Evolutionary conservation across 495 filamentous ascomycete genomes (phyloP).

Genomic region (Eremomyces bilateralis): DNA sequence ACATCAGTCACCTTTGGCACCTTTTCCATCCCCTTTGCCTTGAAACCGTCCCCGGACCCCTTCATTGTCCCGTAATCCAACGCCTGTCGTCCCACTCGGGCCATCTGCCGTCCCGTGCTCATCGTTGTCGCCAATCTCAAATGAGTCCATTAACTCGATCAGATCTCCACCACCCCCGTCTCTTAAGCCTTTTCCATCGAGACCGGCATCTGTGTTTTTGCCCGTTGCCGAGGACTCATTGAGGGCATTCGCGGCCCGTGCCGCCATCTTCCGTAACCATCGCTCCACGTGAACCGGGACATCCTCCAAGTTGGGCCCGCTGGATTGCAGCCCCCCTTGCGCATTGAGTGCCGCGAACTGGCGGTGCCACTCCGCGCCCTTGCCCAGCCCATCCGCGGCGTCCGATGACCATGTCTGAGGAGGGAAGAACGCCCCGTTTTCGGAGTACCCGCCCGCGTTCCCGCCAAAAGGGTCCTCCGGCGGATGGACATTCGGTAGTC

Average conservation of each 20-base stretch:
- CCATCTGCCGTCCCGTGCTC: conserved; percentile 4
- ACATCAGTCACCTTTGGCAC: too few species aligned
- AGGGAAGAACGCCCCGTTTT: too few species aligned
- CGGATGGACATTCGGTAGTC: conserved; percentile 48
- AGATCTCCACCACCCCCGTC: conserved; percentile 38
- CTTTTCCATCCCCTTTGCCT: too few species aligned
- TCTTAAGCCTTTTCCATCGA: conserved; percentile 17
- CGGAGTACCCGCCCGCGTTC: too few species aligned
- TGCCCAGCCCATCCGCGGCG: too few species aligned
- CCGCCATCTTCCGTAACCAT: conserved; percentile 67
- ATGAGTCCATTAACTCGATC: conserved; percentile 60
- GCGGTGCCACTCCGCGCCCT: too few species aligned
- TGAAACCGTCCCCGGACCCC: neutral
- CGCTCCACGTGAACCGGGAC: conserved; percentile 69
- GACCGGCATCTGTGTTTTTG: conserved; percentile 8
- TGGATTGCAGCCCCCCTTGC: too few species aligned
- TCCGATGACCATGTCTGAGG: too few species aligned
- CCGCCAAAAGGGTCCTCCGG: conserved; percentile 18
- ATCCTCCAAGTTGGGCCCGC: conserved; percentile 40
- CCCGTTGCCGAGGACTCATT: conserved; percentile 23
- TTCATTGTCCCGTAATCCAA: neutral
- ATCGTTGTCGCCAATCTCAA: conserved; percentile 19
- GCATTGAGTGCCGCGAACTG: too few species aligned
- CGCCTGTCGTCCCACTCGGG: neutral
- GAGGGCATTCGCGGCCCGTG: conserved; percentile 24